Percentiles rank a stretch among this genome's conserved stretches.
These are phyloP conservation scores for Lanmaoa rubissima DNA, from an alignment of 768 basidiomycete genomes.

Conservation along the genomic window DNA sequence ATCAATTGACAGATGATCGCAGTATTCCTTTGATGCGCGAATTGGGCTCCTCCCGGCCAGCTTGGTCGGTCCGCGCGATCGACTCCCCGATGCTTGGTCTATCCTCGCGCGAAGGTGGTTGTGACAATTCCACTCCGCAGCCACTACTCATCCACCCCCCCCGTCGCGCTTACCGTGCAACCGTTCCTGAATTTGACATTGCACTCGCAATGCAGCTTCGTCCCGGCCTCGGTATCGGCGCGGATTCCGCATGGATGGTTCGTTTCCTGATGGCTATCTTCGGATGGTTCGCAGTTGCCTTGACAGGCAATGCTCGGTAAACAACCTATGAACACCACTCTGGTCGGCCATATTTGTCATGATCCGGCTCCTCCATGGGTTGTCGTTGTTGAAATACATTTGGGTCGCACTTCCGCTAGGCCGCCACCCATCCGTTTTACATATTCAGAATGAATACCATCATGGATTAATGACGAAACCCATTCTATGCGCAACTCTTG, in stretches of 20 bases:
- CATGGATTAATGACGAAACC: slow-evolving; percentile 2
- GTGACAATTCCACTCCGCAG: slow-evolving; percentile 5
- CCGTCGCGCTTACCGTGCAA: slow-evolving; percentile 37
- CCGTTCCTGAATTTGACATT: slow-evolving; percentile 53
- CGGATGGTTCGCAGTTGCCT: slow-evolving; percentile 69
- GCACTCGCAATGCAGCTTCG: slow-evolving; percentile 78
- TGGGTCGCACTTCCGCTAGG: not conserved
- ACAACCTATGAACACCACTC: not conserved
- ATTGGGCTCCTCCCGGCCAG: slow-evolving; percentile 19
- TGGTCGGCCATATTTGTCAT: not conserved
- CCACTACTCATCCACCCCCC: slow-evolving; percentile 21
- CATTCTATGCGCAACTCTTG: slow-evolving; percentile 7
- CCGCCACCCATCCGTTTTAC: not conserved
- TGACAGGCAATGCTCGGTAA: slow-evolving; percentile 37
- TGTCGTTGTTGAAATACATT: not conserved
- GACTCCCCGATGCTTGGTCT: slow-evolving; percentile 22
- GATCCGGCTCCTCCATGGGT: not conserved
- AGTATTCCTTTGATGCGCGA: slow-evolving; percentile 15
- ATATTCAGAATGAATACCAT: slow-evolving; percentile 1
- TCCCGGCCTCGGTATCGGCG: slow-evolving; percentile 65
- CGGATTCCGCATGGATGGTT: slow-evolving; percentile 78
- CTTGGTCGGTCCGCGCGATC: slow-evolving; percentile 32
- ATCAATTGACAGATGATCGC: slow-evolving; percentile 11
- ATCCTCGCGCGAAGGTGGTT: slow-evolving; percentile 2
- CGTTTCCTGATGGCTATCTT: slow-evolving; percentile 77